Percentiles rank a stretch among this genome's conserved stretches.
Conservation (phyloP, 192 early-diverging fungal genomes). For the Backusella parvicylindrica region DNA sequence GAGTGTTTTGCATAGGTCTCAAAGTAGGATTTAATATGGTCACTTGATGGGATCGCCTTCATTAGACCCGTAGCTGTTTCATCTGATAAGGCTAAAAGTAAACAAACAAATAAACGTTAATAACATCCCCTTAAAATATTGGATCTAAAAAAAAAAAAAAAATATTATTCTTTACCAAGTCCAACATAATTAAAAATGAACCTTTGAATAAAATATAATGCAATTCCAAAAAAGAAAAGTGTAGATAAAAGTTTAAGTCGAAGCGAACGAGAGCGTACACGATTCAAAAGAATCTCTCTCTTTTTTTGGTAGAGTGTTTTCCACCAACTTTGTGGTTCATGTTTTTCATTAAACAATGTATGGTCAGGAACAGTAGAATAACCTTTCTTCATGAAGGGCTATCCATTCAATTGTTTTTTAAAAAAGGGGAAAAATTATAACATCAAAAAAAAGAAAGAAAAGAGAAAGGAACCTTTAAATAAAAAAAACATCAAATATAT, state of each 20-base stretch:
- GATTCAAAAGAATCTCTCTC: background rate
- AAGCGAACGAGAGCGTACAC: background rate
- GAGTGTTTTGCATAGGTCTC: slow-evolving; percentile 7
- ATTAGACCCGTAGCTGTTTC: background rate
- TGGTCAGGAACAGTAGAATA: background rate
- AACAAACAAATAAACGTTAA: background rate
- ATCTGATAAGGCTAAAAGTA: background rate
- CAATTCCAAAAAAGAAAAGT: background rate
- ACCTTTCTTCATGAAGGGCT: background rate
- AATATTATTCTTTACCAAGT: background rate
- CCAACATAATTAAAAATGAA: background rate
- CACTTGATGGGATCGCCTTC: slow-evolving; percentile 6
- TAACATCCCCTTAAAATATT: background rate
- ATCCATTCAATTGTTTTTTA: background rate
- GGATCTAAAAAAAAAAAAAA: background rate
- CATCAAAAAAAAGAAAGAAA: background rate
- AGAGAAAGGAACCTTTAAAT: background rate
- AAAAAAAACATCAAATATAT: background rate
- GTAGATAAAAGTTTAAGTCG: background rate
- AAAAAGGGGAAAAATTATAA: background rate
- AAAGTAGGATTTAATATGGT: background rate
- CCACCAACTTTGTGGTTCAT: background rate
- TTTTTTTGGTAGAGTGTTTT: background rate
- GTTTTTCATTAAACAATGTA: background rate
- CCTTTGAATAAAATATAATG: background rate